Conservation (phyloP, 441 rosid species). For the Erodium texanum region DNA sequence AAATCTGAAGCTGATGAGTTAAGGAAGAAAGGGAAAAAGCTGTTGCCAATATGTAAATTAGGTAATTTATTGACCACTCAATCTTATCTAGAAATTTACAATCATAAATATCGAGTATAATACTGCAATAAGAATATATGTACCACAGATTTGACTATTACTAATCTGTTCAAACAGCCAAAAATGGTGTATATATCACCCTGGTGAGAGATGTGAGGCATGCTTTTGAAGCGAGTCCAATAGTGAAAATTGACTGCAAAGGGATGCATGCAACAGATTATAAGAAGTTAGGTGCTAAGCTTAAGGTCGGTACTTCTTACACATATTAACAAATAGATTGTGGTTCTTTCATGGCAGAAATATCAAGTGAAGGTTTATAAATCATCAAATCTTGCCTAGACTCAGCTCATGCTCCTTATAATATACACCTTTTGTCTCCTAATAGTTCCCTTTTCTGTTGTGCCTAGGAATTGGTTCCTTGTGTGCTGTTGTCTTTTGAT, state of each 20-base stretch:
- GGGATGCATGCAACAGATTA: conserved; percentile 79
- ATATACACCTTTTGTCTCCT: background rate
- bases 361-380: background rate
- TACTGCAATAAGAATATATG: background rate
- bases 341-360: background rate
- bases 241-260: conserved; percentile 72
- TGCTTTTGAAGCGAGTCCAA: conserved; percentile 75
- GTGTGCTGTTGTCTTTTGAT: conserved; percentile 77
- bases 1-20: conserved; percentile 57
- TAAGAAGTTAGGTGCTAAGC: conserved; percentile 90
- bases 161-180: conserved; percentile 35
- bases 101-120: no score
- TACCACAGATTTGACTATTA: background rate
- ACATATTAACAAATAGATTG: background rate
- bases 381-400: background rate
- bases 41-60: conserved; percentile 72
- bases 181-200: conserved; percentile 72
- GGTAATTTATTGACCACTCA: conserved; percentile 28
- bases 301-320: conserved; percentile 43
- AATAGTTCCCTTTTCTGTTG: background rate
- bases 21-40: conserved; percentile 58
- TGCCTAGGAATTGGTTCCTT: conserved; percentile 77
- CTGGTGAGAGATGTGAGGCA: conserved; percentile 67
- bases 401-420: background rate
- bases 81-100: no score